Base-by-base conservation (phyloP, 2,329 filamentous ascomycete genomes). In the Diaporthe ampelina region DNA sequence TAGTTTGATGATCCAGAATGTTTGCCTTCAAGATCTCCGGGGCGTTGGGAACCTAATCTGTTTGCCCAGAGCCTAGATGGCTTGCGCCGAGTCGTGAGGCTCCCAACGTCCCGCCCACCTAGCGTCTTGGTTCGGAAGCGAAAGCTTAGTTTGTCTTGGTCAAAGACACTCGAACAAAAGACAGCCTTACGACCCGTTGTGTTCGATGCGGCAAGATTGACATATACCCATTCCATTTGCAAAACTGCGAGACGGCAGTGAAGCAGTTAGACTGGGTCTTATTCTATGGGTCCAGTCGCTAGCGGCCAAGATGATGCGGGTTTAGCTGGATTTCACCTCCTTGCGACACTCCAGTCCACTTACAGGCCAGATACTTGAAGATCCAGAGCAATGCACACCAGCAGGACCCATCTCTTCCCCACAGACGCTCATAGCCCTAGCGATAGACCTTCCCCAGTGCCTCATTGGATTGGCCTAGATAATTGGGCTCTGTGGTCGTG, bases 21-120 rank as follows among this genome's bases (percentile, higher is more conserved):
- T 37, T 48, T 63, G 59, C 59, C 59, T 63, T 9, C 21, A 37
- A 63, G 59, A 63, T 63, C 59, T 63, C 40, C 24, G 45, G 61
- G 61, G 13, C 21, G 63, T 52, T 17, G 32, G 50, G 63, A 67
- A 67, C 63, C 63, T 67, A 67, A 67, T 67, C 63, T 67, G 63
- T 37, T 11, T 29, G 63, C 63, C 63, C 45, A 67, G 61, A 67
- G 29, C 19, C 61, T 67, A 67, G 61, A 52, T 67, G 50, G 24
- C 11, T 24, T 52, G 8, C 37, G 40, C 59, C 59, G 40, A 48
- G 40, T 63, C 59, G 59, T 26, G 40, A 63, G 40, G 59, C 59
- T 63, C 59, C 19, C 21, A 17, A n/a, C 59, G 26, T 65, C 45
- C 61, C 61, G 61, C 45, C n/a, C 26, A 10, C 9, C 61, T 50